These are phyloP conservation scores for Litsea cubeba DNA, from an alignment of 164 flowering plant genomes.

Conservation along the genomic window DNA sequence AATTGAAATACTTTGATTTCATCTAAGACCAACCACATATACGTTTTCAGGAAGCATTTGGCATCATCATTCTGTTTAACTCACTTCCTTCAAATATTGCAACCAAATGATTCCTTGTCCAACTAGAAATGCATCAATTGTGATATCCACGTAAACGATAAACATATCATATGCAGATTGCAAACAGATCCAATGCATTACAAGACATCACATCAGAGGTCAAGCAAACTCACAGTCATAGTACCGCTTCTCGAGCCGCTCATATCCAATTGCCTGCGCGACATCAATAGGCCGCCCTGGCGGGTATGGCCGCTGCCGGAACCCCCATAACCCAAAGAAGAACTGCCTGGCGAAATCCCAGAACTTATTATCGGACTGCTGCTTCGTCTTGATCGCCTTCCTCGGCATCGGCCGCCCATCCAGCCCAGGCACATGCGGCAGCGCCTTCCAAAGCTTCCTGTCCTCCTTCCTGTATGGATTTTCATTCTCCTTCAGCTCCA, in stretches of 20 bases:
- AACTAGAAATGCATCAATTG: neutral
- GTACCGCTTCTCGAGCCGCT: slow-evolving; percentile 80
- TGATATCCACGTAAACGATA: neutral
- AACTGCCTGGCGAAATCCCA: slow-evolving; percentile 92
- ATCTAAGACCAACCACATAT: too few species aligned
- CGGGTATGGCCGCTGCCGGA: slow-evolving; percentile 82
- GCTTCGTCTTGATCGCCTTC: slow-evolving; percentile 50
- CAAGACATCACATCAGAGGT: neutral
- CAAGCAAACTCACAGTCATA: slow-evolving; percentile 73
- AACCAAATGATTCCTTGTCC: neutral
- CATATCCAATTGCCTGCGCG: slow-evolving; percentile 90
- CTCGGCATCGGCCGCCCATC: slow-evolving; percentile 97
- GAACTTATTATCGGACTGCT: slow-evolving; percentile 72
- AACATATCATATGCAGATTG: neutral
- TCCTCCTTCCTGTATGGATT: slow-evolving; percentile 59
- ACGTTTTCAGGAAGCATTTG: neutral
- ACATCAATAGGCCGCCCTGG: slow-evolving; percentile 76
- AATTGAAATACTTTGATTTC: too few species aligned
- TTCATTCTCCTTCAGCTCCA: slow-evolving; percentile 53
- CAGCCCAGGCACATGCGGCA: slow-evolving; percentile 71
- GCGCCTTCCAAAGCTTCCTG: slow-evolving; percentile 49
- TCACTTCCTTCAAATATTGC: neutral
- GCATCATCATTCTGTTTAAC: neutral
- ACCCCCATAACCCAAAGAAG: slow-evolving; percentile 93
- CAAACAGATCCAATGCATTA: slow-evolving; percentile 18